Conservation (phyloP, 1,284 basidiomycete genomes). For the Neolentinus lepideus region DNA sequence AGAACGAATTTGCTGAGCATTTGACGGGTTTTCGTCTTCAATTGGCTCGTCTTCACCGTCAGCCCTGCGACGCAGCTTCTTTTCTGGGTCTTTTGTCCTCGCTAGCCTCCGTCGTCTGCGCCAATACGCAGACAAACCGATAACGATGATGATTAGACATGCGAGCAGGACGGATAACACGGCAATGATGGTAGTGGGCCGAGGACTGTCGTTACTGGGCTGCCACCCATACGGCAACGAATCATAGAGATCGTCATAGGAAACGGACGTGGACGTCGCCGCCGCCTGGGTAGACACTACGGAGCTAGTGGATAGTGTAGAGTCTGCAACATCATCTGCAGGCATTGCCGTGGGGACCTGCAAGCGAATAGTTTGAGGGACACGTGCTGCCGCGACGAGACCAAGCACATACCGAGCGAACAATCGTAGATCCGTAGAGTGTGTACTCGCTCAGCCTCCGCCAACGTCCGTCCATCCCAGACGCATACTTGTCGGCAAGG, state of each 20-base stretch:
- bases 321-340: conserved; percentile 4
- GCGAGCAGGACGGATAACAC: conserved; percentile 54
- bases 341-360: conserved; percentile 5
- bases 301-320: not conserved
- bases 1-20: conserved; percentile 25
- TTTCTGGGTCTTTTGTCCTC: conserved; percentile 25
- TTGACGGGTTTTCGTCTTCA: conserved; percentile 33
- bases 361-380: conserved; percentile 2
- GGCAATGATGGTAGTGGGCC: conserved; percentile 39
- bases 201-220: not conserved
- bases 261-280: not conserved
- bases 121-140: conserved; percentile 53
- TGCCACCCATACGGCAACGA: conserved; percentile 2
- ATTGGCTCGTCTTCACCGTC: conserved; percentile 21
- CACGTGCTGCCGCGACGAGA: conserved; percentile 1
- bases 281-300: not conserved
- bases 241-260: not conserved
- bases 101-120: conserved; percentile 25
- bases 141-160: conserved; percentile 45
- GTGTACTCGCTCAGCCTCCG: conserved; percentile 48
- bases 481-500: conserved; percentile 45
- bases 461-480: conserved; percentile 55
- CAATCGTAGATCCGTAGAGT: conserved; percentile 53
- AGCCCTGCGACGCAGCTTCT: conserved; percentile 29
- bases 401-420: conserved; percentile 26